A percentile compares a stretch with the other conserved stretches of the same genome.
phyloP scores from a whole-genome alignment of 495 filamentous ascomycete species.

The Neurospora africana region DNA sequence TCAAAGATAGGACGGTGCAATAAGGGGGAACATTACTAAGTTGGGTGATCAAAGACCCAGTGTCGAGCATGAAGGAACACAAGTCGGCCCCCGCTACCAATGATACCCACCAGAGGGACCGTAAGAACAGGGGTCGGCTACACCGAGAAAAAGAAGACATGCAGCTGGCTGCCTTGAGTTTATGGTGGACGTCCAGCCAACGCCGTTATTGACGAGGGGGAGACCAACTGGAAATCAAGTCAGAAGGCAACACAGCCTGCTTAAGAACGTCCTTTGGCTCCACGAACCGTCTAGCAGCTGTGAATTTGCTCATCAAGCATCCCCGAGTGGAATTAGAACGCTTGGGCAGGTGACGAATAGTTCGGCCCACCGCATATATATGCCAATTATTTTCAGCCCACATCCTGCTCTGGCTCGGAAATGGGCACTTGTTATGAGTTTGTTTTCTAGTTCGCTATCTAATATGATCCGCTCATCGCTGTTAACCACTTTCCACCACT shows the following conservation, averaged over 20 bases:
- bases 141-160: neutral
- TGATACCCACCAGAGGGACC: neutral
- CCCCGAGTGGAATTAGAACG: neutral
- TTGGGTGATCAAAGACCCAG: neutral
- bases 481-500: neutral
- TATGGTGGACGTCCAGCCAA: neutral
- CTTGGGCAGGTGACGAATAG: neutral
- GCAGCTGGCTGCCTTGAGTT: neutral
- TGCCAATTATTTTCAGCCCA: neutral
- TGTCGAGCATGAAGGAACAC: neutral
- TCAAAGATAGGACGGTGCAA: neutral
- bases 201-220: neutral
- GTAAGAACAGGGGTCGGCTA: neutral
- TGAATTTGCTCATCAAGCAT: neutral
- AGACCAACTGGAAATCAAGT: neutral
- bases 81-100: neutral
- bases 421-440: neutral
- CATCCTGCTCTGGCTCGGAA: neutral
- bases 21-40: neutral
- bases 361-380: neutral
- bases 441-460: neutral
- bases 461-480: neutral
- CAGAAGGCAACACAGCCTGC: neutral
- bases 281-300: neutral
- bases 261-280: neutral